These are phyloP conservation scores for Cunninghamia lanceolata DNA, from an alignment of 75 land plant genomes.

Conservation along the genomic window DNA sequence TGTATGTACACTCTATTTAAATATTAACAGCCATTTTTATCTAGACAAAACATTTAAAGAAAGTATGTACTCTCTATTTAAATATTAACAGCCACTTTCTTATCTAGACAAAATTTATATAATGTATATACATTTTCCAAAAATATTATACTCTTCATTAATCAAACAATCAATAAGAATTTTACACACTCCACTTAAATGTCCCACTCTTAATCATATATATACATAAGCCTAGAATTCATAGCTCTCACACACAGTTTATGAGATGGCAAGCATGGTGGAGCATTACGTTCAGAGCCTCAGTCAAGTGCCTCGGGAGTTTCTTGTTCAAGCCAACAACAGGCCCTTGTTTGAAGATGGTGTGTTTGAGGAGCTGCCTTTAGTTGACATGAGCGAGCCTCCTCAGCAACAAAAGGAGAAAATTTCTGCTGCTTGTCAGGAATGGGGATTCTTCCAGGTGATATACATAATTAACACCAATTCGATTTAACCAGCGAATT, in stretches of 20 bases:
- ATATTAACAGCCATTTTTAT: too few relatives aligned
- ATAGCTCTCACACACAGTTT: background rate
- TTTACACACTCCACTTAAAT: too few relatives aligned
- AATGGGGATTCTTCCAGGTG: slow-evolving; percentile 5
- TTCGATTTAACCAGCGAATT: background rate
- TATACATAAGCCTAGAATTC: background rate
- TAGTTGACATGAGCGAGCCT: background rate
- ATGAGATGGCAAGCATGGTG: background rate
- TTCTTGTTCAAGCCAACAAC: background rate
- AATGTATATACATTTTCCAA: too few relatives aligned
- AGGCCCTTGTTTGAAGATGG: background rate
- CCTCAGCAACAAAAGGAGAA: background rate
- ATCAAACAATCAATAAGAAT: too few relatives aligned
- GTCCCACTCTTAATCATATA: too few relatives aligned
- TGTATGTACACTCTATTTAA: too few relatives aligned
- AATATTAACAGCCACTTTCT: too few relatives aligned
- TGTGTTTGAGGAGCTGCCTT: background rate
- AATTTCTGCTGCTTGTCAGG: background rate
- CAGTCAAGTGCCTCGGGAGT: background rate
- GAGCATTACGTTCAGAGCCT: background rate
- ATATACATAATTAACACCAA: background rate
- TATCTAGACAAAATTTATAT: too few relatives aligned
- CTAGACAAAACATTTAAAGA: too few relatives aligned
- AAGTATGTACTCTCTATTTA: too few relatives aligned
- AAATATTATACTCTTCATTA: too few relatives aligned